Conservation (phyloP, 2,329 filamentous ascomycete genomes). For the Nemania diffusa region DNA sequence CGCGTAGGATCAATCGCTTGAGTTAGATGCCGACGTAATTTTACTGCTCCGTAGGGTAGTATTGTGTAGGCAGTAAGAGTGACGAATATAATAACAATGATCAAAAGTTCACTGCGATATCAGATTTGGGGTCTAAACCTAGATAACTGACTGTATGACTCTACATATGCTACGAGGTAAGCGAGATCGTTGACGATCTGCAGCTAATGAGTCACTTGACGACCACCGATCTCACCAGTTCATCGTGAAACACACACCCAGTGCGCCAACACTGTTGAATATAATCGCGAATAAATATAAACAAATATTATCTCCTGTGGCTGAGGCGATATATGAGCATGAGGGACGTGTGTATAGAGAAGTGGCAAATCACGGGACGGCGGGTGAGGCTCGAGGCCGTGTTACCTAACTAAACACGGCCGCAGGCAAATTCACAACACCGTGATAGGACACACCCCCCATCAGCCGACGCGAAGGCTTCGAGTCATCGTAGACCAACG, state of each 20-base stretch:
- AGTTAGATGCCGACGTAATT: background rate
- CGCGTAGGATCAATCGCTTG: background rate
- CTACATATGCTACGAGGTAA: constrained; percentile 10
- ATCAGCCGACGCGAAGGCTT: constrained; percentile 13
- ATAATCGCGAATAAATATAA: constrained; percentile 3
- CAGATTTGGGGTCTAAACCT: background rate
- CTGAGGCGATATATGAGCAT: background rate
- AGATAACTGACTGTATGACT: constrained; percentile 1
- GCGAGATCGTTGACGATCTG: constrained; percentile 7
- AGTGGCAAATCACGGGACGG: constrained; percentile 21
- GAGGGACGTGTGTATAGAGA: constrained; percentile 22
- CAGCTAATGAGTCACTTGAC: constrained; percentile 36
- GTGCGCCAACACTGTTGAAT: constrained; percentile 36
- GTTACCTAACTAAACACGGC: background rate
- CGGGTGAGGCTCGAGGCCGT: background rate
- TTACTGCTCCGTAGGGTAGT: background rate
- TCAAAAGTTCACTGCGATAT: background rate
- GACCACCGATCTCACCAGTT: constrained; percentile 12
- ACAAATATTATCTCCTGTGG: background rate
- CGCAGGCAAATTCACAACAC: constrained; percentile 4
- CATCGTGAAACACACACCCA: constrained; percentile 36
- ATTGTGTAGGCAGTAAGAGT: constrained; percentile 7
- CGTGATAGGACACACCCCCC: background rate
- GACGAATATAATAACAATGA: constrained; percentile 16
- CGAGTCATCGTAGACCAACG: constrained; percentile 16